Evolutionary conservation across 768 basidiomycete species (phyloP).

Genomic region (Terana coerulea): DNA sequence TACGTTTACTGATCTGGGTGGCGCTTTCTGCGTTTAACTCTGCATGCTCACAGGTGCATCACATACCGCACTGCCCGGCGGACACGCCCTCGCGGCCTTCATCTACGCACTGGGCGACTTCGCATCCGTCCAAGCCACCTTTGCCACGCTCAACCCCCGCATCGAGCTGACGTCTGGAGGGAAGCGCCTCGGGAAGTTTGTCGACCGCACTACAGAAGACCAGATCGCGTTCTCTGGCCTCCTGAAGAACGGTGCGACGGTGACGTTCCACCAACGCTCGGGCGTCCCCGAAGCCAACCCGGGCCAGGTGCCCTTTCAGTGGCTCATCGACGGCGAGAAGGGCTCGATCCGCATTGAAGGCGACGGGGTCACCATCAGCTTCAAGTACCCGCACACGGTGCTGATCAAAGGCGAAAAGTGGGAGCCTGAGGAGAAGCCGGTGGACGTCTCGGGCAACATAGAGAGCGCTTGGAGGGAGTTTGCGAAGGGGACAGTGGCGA

Average conservation of each 20-base stretch:
- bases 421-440: background rate
- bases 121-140: constrained; percentile 24
- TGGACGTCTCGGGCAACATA: background rate
- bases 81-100: constrained; percentile 29
- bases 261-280: constrained; percentile 25
- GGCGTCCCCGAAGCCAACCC: constrained; percentile 21
- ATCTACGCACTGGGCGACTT: constrained; percentile 31
- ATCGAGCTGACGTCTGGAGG: constrained; percentile 25
- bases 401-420: constrained; percentile 3
- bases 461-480: constrained; percentile 5
- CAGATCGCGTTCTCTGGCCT: constrained; percentile 29
- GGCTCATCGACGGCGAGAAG: constrained; percentile 35
- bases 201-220: constrained; percentile 21
- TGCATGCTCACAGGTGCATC: constrained; percentile 21
- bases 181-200: constrained; percentile 24
- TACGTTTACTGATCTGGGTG: background rate
- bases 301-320: constrained; percentile 26
- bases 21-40: no score
- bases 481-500: constrained; percentile 12
- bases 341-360: constrained; percentile 23
- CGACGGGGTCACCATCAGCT: background rate
- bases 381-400: background rate
- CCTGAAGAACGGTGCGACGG: constrained; percentile 28
- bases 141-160: constrained; percentile 25
- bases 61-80: constrained; percentile 23